Conservation (phyloP, 2,329 filamentous ascomycete species). For the Epicoccum sorghinum region DNA sequence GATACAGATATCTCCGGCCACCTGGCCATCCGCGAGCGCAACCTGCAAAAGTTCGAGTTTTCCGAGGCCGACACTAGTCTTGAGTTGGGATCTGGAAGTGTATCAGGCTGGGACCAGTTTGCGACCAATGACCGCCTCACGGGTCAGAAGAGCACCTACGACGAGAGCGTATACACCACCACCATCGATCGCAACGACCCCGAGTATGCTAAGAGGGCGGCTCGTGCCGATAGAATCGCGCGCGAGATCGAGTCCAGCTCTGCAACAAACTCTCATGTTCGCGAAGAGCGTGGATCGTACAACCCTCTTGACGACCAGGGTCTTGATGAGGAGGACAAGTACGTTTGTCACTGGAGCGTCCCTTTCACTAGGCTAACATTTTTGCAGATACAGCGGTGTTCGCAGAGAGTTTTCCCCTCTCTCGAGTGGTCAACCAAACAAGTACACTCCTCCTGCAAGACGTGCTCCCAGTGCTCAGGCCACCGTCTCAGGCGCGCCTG, state of each 20-base stretch:
- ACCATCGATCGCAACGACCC: constrained; percentile 84
- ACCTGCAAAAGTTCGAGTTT: constrained; percentile 82
- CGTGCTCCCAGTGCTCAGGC: constrained; percentile 77
- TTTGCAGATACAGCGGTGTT: constrained; percentile 83
- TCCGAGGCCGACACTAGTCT: constrained; percentile 68
- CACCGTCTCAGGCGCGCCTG: constrained; percentile 75
- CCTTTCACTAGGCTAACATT: constrained; percentile 5
- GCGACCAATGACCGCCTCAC: constrained; percentile 86
- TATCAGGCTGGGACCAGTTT: constrained; percentile 85
- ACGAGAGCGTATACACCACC: constrained; percentile 95
- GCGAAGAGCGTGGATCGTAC: constrained; percentile 82
- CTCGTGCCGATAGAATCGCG: constrained; percentile 78
- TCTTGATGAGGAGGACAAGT: constrained; percentile 91
- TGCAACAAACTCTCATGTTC: constrained; percentile 79
- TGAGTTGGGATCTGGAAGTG: constrained; percentile 67
- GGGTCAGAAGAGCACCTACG: constrained; percentile 86
- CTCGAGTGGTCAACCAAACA: constrained; percentile 64
- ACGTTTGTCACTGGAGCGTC: constrained; percentile 41
- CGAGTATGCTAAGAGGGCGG: constrained; percentile 77
- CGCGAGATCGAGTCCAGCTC: constrained; percentile 84
- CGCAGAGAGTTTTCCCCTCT: constrained; percentile 75
- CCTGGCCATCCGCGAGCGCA: constrained; percentile 71
- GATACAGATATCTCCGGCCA: constrained; percentile 86
- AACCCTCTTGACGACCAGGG: constrained; percentile 68
- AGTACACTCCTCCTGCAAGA: constrained; percentile 89